phyloP scores from a whole-genome alignment of 371 early-diverging fungal species.

The Zychaea mexicana region DNA sequence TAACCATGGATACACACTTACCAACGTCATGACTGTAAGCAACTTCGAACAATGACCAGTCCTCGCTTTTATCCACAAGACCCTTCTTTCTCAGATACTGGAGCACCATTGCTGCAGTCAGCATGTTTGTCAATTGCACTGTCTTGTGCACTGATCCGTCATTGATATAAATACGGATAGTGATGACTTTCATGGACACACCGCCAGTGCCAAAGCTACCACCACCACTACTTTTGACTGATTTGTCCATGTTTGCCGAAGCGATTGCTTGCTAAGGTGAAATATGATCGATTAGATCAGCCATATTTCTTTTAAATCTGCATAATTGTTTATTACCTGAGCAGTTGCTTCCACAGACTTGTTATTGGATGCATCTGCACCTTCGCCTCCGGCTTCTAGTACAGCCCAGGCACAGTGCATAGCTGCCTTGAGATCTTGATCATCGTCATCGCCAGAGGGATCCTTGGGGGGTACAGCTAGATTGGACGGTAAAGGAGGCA shows the following conservation, averaged over 20 bases:
- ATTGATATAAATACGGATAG: slow-evolving; percentile 85
- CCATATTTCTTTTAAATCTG: neutral
- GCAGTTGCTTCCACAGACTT: neutral
- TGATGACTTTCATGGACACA: slow-evolving; percentile 31
- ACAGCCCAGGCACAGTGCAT: slow-evolving; percentile 38
- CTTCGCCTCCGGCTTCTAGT: slow-evolving; percentile 10
- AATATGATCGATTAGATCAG: too few relatives aligned
- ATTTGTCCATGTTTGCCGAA: slow-evolving; percentile 16
- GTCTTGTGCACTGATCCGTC: slow-evolving; percentile 75
- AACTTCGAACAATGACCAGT: slow-evolving; percentile 91
- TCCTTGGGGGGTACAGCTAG: neutral
- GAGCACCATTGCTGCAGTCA: slow-evolving; percentile 75
- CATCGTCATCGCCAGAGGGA: slow-evolving; percentile 7
- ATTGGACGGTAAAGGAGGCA: neutral
- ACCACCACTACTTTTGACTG: neutral
- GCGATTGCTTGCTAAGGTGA: neutral
- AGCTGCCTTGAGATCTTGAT: slow-evolving; percentile 34
- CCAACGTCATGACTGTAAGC: slow-evolving; percentile 77
- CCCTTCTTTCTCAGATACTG: slow-evolving; percentile 65
- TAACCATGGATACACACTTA: too few relatives aligned
- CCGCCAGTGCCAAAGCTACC: neutral
- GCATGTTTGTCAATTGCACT: slow-evolving; percentile 70
- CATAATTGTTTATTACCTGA: neutral
- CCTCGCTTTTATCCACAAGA: slow-evolving; percentile 59
- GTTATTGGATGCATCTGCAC: neutral